Percentiles rank a stretch among this genome's conserved stretches.
Conservation (phyloP, 2,329 filamentous ascomycete genomes). For the Dissoconium aciculare region DNA sequence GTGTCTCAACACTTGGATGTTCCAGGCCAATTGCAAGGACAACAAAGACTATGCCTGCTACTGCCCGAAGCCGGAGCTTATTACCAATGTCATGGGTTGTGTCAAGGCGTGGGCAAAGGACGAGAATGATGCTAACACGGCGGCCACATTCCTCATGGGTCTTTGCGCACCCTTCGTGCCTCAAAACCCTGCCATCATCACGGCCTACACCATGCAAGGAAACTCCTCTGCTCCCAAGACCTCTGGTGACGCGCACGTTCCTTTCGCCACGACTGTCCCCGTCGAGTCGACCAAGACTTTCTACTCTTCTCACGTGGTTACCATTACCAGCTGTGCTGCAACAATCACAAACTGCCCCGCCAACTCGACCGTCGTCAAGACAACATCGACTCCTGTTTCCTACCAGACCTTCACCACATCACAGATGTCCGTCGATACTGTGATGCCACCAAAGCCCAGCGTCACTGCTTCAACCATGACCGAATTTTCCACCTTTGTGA, state of each 20-base stretch:
- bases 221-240: constrained; percentile 17
- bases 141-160: constrained; percentile 74
- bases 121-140: constrained; percentile 50
- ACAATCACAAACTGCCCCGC: constrained; percentile 25
- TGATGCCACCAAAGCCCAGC: background rate
- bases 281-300: constrained; percentile 9
- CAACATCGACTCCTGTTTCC: constrained; percentile 9
- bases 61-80: constrained; percentile 66
- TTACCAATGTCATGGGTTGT: constrained; percentile 66
- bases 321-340: constrained; percentile 26
- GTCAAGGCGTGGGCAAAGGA: constrained; percentile 59
- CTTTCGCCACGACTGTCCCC: constrained; percentile 3
- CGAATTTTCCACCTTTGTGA: constrained; percentile 15
- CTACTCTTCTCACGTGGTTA: constrained; percentile 18
- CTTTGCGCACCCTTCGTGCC: constrained; percentile 67
- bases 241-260: constrained; percentile 4
- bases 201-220: constrained; percentile 46
- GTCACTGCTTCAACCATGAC: constrained; percentile 9
- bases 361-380: constrained; percentile 6
- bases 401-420: background rate
- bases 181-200: constrained; percentile 73
- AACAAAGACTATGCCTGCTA: constrained; percentile 76
- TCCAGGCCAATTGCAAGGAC: constrained; percentile 56
- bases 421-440: background rate
- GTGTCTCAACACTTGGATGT: constrained; percentile 86